Evolutionary conservation across 2,329 filamentous ascomycete genomes (phyloP).

Genomic region (Trichoderma atrobrunneum): DNA sequence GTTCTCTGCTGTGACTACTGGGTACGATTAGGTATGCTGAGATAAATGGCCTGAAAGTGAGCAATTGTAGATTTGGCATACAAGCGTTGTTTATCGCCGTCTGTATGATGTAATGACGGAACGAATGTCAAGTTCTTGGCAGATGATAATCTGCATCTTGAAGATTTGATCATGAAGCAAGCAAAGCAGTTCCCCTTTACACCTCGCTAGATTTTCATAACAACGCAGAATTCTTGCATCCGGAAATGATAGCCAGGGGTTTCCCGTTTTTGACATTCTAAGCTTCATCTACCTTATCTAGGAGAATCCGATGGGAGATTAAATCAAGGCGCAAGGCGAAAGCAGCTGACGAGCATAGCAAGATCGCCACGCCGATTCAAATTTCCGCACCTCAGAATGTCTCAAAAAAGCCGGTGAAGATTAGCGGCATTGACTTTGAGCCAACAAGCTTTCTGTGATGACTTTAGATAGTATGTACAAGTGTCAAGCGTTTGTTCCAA

Average conservation of each 20-base stretch:
- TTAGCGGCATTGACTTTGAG: constrained; percentile 4
- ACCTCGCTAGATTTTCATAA: background rate
- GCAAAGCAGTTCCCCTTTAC: background rate
- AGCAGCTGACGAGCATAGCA: constrained; percentile 2
- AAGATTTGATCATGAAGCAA: background rate
- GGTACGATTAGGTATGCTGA: background rate
- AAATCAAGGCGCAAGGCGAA: background rate
- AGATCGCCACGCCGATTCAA: constrained; percentile 31
- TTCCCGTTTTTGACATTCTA: background rate
- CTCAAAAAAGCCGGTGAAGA: constrained; percentile 11
- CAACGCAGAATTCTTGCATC: background rate
- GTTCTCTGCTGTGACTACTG: background rate
- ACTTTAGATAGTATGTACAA: background rate
- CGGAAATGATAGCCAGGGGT: background rate
- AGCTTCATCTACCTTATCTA: background rate
- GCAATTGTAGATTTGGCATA: background rate
- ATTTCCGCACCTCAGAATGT: constrained; percentile 24
- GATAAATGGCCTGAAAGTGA: background rate
- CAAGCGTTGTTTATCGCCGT: background rate
- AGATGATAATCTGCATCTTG: constrained; percentile 9
- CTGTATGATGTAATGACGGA: background rate
- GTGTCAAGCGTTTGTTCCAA: background rate
- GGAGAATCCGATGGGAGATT: background rate
- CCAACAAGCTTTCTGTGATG: background rate
- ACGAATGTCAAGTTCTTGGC: background rate